Base-by-base conservation (phyloP, 441 rosid genomes). In the Arabidopsis hybrid region DNA sequence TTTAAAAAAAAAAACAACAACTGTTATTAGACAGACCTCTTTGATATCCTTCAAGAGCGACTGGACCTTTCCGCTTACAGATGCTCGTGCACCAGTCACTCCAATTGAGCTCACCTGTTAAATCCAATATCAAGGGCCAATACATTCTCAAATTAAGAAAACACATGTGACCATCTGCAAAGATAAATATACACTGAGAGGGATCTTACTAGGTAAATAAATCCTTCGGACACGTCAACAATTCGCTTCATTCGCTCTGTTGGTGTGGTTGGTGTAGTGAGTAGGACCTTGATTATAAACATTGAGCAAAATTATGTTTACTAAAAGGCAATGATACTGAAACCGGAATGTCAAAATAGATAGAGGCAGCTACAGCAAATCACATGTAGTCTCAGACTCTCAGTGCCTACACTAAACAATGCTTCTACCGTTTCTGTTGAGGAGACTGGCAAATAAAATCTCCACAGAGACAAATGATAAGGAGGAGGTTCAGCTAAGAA, bases 181-280 rank as follows among this genome's bases (percentile, higher is more conserved):
- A 45, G 32, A 52, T 39, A 42, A 4, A 60, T 17, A 51, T 8
- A 66, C 57, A 58, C 5, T 1, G 32, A 73, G 61, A 36, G 82
- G 45, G 59, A 74, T 80, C 91, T 88, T 85, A 95, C 99, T 50
- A 95, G 99, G 83, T 95, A 91, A 56, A 93, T 84, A 76, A 95
- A 95, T 75, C 98, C 97, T 63, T 91, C 97, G 5, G 98, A 77
- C 56, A 83, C 97, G 62, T 91, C 93, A 55, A 87, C 98, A 62
- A 92, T 95, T 78, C 86, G 81, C 81, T 85, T 90, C 99, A 95
- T 95, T 69, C 98, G 82, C 49, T 85, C 90, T 78, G 47, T 78
- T 47, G 99, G 99, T 61, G 99, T 91, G 55, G 98, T 95, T 45
- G 98, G 99, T 61, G 99, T 95, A 29, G 99, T 93, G 35, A 93